Percentiles rank a stretch among this genome's conserved stretches.
phyloP scores from a whole-genome alignment of 2,329 filamentous ascomycete genomes.

The Dothiorella sarmentorum region DNA sequence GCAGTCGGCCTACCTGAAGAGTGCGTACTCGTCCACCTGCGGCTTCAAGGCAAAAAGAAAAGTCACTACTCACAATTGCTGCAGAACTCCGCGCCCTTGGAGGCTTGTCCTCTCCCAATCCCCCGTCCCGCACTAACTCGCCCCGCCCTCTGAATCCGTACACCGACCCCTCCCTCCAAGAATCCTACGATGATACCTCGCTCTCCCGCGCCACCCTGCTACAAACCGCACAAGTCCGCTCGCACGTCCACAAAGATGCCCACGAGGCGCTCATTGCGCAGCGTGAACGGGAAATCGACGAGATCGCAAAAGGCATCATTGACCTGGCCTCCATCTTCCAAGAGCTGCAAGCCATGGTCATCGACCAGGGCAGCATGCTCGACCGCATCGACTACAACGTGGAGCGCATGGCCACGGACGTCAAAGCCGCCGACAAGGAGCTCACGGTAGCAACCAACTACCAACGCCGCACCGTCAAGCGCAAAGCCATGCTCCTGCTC shows the following conservation, averaged over 20 bases:
- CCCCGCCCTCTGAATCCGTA: constrained; percentile 61
- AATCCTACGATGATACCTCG: constrained; percentile 88
- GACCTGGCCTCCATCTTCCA: constrained; percentile 95
- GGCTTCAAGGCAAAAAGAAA: neutral
- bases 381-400: constrained; percentile 75
- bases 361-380: constrained; percentile 51
- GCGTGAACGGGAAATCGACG: constrained; percentile 93
- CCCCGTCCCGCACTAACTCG: constrained; percentile 43
- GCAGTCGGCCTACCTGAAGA: constrained; percentile 93
- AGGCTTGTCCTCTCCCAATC: constrained; percentile 49
- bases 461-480: constrained; percentile 81
- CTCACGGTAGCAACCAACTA: constrained; percentile 83
- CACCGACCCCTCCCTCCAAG: constrained; percentile 75
- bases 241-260: constrained; percentile 52
- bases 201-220: constrained; percentile 88
- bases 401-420: constrained; percentile 88
- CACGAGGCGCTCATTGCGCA: constrained; percentile 85
- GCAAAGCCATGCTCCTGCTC: constrained; percentile 89
- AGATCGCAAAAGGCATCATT: constrained; percentile 97
- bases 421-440: constrained; percentile 90
- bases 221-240: constrained; percentile 62
- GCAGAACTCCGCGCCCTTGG: constrained; percentile 45
- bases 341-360: constrained; percentile 86
- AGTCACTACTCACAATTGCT: constrained; percentile 20
- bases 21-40: constrained; percentile 48